Conservation (phyloP, 2,329 filamentous ascomycete species). For the Leptodontidium sp. region DNA sequence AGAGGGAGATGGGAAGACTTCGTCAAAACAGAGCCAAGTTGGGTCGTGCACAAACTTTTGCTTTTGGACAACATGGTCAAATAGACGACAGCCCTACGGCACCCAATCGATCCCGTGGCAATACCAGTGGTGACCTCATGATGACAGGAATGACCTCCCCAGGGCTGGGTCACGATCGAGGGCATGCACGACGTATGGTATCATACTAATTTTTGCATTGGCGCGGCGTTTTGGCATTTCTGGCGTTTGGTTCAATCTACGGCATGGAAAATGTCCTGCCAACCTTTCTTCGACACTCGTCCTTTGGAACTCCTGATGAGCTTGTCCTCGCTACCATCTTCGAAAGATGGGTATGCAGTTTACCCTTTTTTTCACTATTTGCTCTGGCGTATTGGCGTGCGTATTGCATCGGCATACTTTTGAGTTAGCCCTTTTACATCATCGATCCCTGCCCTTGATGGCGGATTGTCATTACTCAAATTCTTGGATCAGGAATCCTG, state of each 20-base stretch:
- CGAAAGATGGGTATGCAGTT: slow-evolving; percentile 32
- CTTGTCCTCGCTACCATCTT: slow-evolving; percentile 31
- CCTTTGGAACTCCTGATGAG: slow-evolving; percentile 24
- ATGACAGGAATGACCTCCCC: slow-evolving; percentile 51
- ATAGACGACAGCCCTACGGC: slow-evolving; percentile 68
- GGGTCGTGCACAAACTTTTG: slow-evolving; percentile 89
- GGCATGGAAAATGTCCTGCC: slow-evolving; percentile 24
- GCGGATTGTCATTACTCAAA: slow-evolving; percentile 29
- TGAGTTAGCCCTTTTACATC: slow-evolving; percentile 37
- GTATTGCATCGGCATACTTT: slow-evolving; percentile 44
- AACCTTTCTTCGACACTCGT: slow-evolving; percentile 33
- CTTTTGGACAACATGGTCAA: slow-evolving; percentile 76
- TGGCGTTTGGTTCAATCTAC: slow-evolving; percentile 39
- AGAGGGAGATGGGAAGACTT: slow-evolving; percentile 92
- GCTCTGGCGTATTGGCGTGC: slow-evolving; percentile 43
- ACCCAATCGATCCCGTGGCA: slow-evolving; percentile 41
- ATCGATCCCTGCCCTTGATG: slow-evolving; percentile 33
- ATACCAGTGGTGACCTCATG: slow-evolving; percentile 45
- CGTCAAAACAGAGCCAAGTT: slow-evolving; percentile 86
- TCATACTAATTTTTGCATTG: slow-evolving; percentile 61
- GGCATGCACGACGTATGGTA: slow-evolving; percentile 66
- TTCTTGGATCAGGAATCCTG: slow-evolving; percentile 47
- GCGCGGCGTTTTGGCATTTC: slow-evolving; percentile 39
- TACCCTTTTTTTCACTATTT: slow-evolving; percentile 34
- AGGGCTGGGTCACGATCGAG: slow-evolving; percentile 59